A percentile compares a stretch with the other conserved stretches of the same genome.
Conservation (phyloP, 306 rosid species). For the Crotalaria pallida region DNA sequence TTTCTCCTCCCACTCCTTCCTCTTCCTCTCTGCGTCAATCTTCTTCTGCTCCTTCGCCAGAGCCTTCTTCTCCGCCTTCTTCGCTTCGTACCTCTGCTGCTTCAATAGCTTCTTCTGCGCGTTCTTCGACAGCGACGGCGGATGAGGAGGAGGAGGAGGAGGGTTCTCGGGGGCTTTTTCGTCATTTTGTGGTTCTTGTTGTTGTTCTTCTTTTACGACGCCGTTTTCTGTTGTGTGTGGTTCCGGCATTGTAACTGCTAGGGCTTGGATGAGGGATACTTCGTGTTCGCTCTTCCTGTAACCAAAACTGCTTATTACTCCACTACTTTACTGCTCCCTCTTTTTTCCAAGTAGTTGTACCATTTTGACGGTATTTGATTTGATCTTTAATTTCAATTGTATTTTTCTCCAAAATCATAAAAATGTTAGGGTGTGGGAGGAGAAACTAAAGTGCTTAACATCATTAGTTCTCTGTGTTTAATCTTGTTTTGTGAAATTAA, state of each 20-base stretch:
- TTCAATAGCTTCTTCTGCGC: constrained; percentile 68
- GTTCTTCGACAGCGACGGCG: constrained; percentile 67
- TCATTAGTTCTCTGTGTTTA: too few species aligned
- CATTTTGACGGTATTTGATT: too few species aligned
- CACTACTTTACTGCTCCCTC: too few species aligned
- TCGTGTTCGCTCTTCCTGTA: neutral
- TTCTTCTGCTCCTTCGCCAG: constrained; percentile 57
- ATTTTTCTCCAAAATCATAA: too few species aligned
- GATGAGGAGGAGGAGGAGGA: neutral
- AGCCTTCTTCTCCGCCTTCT: constrained; percentile 82
- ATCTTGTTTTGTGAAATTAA: too few species aligned
- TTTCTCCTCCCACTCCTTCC: constrained; percentile 81
- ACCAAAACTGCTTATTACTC: neutral
- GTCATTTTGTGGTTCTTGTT: constrained; percentile 4
- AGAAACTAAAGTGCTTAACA: too few species aligned
- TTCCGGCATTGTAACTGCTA: neutral
- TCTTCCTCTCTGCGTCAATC: constrained; percentile 54
- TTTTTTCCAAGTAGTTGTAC: too few species aligned
- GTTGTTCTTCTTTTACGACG: constrained; percentile 8
- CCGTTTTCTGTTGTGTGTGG: neutral
- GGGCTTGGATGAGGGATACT: neutral
- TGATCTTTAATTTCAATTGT: too few species aligned
- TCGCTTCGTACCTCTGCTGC: constrained; percentile 70
- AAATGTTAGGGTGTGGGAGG: too few species aligned
- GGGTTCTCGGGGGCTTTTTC: neutral